Conservation (phyloP, 352 stramenopile species). For the Phytophthora podocarpi region DNA sequence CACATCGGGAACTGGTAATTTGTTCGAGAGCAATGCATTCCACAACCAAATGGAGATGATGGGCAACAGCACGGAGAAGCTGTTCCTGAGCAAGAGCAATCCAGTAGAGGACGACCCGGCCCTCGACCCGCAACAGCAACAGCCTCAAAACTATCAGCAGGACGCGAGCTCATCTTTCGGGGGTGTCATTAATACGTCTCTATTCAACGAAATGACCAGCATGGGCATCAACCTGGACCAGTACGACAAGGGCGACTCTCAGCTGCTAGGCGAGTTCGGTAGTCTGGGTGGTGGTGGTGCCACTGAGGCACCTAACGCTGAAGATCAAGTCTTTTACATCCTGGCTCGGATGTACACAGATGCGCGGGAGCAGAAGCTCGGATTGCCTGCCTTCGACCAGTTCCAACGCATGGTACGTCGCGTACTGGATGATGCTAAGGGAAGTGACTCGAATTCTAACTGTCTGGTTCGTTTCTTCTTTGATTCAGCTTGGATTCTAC, state of each 20-base stretch:
- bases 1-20: conserved; percentile 42
- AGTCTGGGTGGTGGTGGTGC: conserved; percentile 22
- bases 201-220: conserved; percentile 80
- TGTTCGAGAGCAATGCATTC: conserved; percentile 79
- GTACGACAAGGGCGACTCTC: conserved; percentile 51
- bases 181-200: conserved; percentile 46
- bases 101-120: conserved; percentile 39
- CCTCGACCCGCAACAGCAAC: conserved; percentile 27
- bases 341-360: conserved; percentile 81
- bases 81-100: conserved; percentile 44
- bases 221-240: conserved; percentile 76
- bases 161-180: conserved; percentile 17
- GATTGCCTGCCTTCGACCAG: conserved; percentile 82
- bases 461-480: conserved; percentile 4
- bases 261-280: conserved; percentile 51
- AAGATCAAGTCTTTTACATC: conserved; percentile 87
- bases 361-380: conserved; percentile 67
- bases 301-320: conserved; percentile 33
- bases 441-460: conserved; percentile 1
- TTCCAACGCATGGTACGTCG: conserved; percentile 80
- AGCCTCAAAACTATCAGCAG: conserved; percentile 25
- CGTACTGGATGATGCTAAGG: background rate
- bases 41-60: conserved; percentile 72
- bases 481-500: conserved; percentile 77
- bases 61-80: conserved; percentile 35